Conservation (phyloP, 768 basidiomycete species). For the Fistulinella prunicolor region DNA sequence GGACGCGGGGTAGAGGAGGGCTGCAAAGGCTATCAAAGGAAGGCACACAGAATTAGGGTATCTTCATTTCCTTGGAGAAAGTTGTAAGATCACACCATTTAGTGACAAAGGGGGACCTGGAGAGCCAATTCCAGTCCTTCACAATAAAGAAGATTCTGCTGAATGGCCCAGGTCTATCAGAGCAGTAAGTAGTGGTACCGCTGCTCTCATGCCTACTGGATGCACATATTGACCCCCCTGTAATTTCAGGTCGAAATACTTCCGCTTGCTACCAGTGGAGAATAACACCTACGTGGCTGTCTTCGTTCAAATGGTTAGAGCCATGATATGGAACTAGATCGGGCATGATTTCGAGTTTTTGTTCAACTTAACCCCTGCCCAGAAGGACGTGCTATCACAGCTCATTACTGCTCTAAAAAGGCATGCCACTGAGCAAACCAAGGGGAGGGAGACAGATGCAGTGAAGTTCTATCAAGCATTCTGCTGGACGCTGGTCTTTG, state of each 20-base stretch:
- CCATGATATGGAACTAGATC: not conserved
- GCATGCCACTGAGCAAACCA: too few species aligned
- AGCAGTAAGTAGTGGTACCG: too few species aligned
- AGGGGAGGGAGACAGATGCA: too few species aligned
- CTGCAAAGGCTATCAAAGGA: not conserved
- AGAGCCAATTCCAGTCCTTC: too few species aligned
- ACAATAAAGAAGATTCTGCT: too few species aligned
- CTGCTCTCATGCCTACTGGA: too few species aligned
- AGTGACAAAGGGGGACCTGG: too few species aligned
- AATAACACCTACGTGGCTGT: not conserved
- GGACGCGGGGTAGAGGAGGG: not conserved
- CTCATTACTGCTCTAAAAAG: not conserved
- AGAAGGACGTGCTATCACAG: too few species aligned
- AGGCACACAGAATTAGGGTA: not conserved
- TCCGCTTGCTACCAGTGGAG: not conserved
- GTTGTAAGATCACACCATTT: not conserved
- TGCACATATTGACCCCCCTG: too few species aligned
- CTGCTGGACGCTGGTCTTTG: too few species aligned
- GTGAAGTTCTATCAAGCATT: too few species aligned
- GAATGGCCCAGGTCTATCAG: too few species aligned
- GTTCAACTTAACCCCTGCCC: not conserved
- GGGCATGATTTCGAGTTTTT: not conserved
- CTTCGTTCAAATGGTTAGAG: not conserved
- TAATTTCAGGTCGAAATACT: not conserved
- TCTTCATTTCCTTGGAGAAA: conserved; percentile 2